Evolutionary conservation across 352 stramenopile genomes (phyloP).

Genomic region (Phytophthora fragariaefolia): DNA sequence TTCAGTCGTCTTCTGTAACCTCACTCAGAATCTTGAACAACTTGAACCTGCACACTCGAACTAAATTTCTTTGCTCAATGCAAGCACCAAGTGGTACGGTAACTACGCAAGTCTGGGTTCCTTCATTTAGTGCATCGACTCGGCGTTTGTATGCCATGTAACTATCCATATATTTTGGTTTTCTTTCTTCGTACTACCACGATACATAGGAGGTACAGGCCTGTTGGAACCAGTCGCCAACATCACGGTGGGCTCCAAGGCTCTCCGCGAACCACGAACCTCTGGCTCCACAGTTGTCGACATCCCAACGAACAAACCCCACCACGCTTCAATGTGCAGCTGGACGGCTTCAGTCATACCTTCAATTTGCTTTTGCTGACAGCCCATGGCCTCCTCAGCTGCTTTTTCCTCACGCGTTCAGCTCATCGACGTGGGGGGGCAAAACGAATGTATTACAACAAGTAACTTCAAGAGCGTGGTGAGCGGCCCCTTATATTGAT

Average conservation of each 20-base stretch:
- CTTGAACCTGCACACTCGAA: conserved; percentile 6
- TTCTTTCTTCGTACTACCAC: conserved; percentile 11
- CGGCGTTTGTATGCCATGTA: conserved; percentile 6
- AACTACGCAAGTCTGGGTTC: background rate
- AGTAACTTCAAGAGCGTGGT: background rate
- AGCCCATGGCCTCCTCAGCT: background rate
- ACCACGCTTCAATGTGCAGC: conserved; percentile 2
- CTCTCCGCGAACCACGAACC: background rate
- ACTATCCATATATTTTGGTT: conserved; percentile 7
- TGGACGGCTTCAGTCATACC: conserved; percentile 1
- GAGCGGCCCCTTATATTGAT: background rate
- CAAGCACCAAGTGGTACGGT: conserved; percentile 2
- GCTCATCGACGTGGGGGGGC: too few species aligned
- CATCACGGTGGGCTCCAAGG: background rate
- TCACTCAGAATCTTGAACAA: conserved; percentile 5
- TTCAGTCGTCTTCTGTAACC: conserved; percentile 13
- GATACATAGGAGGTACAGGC: conserved; percentile 5
- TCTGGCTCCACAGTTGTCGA: background rate
- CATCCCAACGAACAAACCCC: background rate
- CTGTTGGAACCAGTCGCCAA: conserved; percentile 4
- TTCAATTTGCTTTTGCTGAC: background rate
- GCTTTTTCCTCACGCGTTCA: too few species aligned
- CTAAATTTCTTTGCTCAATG: conserved; percentile 7
- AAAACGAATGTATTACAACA: too few species aligned
- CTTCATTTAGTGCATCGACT: background rate